A percentile compares a stretch with the other conserved stretches of the same genome.
phyloP scores from a whole-genome alignment of 768 basidiomycete genomes.

The Guyanaporus albipodus region DNA sequence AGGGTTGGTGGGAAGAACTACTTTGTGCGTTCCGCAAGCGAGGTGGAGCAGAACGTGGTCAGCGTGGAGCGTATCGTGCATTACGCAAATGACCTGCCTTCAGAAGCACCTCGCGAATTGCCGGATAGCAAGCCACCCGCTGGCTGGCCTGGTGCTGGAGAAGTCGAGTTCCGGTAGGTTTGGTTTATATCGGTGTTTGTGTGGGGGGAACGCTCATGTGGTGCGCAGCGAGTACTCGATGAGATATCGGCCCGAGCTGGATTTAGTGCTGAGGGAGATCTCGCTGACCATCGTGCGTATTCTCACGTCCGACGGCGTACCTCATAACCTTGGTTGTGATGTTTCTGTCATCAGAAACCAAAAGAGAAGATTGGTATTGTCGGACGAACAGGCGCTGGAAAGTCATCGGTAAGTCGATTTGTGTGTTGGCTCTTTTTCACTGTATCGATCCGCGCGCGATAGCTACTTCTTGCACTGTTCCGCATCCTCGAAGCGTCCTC shows the following conservation, averaged over 20 bases:
- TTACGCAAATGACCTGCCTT: constrained; percentile 60
- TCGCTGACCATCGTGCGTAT: constrained; percentile 59
- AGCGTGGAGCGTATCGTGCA: constrained; percentile 85
- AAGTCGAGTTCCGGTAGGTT: constrained; percentile 67
- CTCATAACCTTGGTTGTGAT: constrained; percentile 1
- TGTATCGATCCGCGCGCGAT: not conserved
- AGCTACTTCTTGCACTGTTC: constrained; percentile 70
- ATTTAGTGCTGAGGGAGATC: constrained; percentile 75
- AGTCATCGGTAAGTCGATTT: constrained; percentile 55
- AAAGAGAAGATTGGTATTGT: constrained; percentile 89
- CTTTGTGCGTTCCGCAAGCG: constrained; percentile 78
- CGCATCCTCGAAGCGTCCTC: constrained; percentile 68
- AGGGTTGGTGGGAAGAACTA: constrained; percentile 52
- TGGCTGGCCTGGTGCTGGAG: constrained; percentile 72
- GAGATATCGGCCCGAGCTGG: constrained; percentile 75
- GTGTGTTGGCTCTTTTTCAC: not conserved
- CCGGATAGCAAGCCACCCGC: constrained; percentile 49
- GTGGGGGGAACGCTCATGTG: not conserved
- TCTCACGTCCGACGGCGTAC: not conserved
- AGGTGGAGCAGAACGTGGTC: constrained; percentile 89
- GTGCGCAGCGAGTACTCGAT: constrained; percentile 60
- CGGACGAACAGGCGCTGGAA: constrained; percentile 78
- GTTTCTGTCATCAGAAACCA: constrained; percentile 46
- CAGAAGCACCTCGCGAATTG: constrained; percentile 74
- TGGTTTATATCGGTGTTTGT: not conserved